Conservation (phyloP, 257 asterid genomes). For the Verbascum thapsus region DNA sequence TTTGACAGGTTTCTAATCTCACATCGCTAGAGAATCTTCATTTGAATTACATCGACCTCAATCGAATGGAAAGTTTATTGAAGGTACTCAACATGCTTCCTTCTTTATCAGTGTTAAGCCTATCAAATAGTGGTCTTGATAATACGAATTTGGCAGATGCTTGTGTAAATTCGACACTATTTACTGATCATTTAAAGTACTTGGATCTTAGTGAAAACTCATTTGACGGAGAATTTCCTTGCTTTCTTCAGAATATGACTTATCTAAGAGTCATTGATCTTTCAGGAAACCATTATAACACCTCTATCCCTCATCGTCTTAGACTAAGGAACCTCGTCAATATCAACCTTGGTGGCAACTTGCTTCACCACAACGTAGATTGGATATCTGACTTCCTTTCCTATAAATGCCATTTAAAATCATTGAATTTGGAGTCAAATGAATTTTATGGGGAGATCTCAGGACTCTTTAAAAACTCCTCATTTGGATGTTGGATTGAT, state of each 20-base stretch:
- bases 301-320: not conserved
- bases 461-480: not conserved
- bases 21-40: not conserved
- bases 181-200: not conserved
- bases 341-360: not conserved
- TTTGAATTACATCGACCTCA: not conserved
- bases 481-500: conserved; percentile 12
- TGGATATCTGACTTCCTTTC: conserved; percentile 9
- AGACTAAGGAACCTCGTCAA: not conserved
- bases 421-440: not conserved
- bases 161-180: not conserved
- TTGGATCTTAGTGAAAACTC: not conserved
- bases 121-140: not conserved
- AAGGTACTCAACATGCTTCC: conserved; percentile 10
- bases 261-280: not conserved
- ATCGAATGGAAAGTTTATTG: not conserved
- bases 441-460: conserved; percentile 14
- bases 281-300: not conserved
- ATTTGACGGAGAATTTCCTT: not conserved
- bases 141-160: not conserved
- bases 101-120: not conserved
- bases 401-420: conserved; percentile 11
- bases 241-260: not conserved
- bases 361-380: not conserved
- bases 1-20: conserved; percentile 13